Percentiles rank a stretch among this genome's conserved stretches.
Conservation (phyloP, 2,329 filamentous ascomycete species). For the Penicillium frequentans region DNA sequence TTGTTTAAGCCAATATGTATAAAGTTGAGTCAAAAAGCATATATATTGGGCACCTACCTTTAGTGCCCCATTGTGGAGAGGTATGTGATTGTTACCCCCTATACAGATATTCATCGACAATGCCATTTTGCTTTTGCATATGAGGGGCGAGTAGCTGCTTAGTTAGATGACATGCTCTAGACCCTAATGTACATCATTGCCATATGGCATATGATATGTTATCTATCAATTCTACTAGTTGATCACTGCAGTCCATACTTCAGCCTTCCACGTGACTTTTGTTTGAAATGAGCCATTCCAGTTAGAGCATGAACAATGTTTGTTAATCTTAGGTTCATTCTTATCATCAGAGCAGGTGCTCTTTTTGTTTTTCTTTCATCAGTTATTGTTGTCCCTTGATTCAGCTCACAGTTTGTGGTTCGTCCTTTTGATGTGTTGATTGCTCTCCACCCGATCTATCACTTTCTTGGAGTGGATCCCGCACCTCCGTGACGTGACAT, state of each 20-base stretch:
- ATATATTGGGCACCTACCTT: neutral
- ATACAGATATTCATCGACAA: neutral
- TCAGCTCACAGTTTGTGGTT: neutral
- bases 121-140: neutral
- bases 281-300: neutral
- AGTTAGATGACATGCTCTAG: neutral
- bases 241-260: neutral
- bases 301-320: neutral
- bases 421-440: conserved; percentile 3
- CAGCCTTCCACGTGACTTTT: neutral
- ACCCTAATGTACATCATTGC: neutral
- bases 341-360: neutral
- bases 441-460: conserved; percentile 14
- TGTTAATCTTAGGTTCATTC: neutral
- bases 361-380: neutral
- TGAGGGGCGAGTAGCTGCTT: neutral
- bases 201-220: neutral
- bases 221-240: neutral
- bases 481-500: conserved; percentile 22
- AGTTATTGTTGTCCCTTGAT: neutral
- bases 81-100: neutral
- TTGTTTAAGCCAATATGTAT: neutral
- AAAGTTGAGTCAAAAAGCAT: neutral
- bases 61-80: neutral
- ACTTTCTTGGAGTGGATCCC: conserved; percentile 17